Evolutionary conservation across 2,329 filamentous ascomycete species (phyloP).

Genomic region (Aspergillus niger): DNA sequence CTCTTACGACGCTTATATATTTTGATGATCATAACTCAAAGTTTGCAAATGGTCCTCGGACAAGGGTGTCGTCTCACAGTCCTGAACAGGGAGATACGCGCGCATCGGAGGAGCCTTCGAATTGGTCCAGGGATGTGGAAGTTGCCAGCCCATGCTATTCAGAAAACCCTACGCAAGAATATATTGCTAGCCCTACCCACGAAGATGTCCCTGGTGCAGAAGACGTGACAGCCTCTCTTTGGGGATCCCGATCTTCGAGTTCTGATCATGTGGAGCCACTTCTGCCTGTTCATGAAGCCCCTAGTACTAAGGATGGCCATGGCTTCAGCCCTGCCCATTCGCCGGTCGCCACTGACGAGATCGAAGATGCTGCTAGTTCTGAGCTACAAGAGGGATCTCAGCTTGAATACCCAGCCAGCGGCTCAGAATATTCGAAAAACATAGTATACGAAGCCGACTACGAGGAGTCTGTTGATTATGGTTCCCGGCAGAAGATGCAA

Average conservation of each 20-base stretch:
- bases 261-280: background rate
- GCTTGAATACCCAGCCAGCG: background rate
- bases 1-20: constrained; percentile 17
- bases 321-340: background rate
- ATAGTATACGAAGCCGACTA: background rate
- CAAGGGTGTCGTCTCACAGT: background rate
- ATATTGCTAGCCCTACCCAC: background rate
- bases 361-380: background rate
- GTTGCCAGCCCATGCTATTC: too few species aligned
- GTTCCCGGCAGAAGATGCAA: background rate
- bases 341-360: background rate
- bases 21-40: constrained; percentile 14
- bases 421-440: background rate
- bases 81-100: background rate
- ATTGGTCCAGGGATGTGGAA: too few species aligned
- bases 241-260: background rate
- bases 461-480: background rate
- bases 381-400: background rate
- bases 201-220: too few species aligned
- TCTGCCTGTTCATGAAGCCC: background rate
- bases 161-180: background rate
- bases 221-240: background rate
- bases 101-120: background rate
- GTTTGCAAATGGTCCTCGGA: constrained; percentile 14
- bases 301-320: background rate